Percentiles rank a stretch among this genome's conserved stretches.
Evolutionary conservation across 345 rosid species (phyloP).

Genomic region (Schrenkiella parvula): DNA sequence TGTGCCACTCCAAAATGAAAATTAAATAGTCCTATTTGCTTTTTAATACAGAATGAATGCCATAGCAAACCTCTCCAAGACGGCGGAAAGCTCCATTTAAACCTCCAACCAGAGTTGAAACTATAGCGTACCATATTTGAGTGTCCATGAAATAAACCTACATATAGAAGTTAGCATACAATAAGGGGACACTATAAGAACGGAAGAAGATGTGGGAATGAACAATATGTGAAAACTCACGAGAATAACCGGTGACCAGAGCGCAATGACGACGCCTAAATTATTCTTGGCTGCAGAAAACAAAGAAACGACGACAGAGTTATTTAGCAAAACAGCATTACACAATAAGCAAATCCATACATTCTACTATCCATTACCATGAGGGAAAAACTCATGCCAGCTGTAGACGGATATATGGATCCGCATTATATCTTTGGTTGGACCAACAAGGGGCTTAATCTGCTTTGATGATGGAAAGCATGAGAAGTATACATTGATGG

Average conservation of each 20-base stretch:
- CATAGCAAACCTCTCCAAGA: conserved; percentile 49
- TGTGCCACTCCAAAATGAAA: background rate
- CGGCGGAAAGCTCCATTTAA: conserved; percentile 56
- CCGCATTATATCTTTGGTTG: conserved; percentile 55
- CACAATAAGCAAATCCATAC: background rate
- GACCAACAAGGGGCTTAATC: conserved; percentile 61
- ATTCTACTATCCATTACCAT: conserved; percentile 35
- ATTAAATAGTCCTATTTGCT: background rate
- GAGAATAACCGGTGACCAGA: conserved; percentile 54
- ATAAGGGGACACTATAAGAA: conserved; percentile 11
- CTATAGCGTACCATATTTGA: conserved; percentile 61
- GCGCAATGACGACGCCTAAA: conserved; percentile 47
- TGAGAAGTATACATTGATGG: background rate
- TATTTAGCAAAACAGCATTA: background rate
- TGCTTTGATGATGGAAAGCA: conserved; percentile 22
- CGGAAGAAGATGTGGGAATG: conserved; percentile 6
- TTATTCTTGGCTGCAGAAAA: conserved; percentile 45
- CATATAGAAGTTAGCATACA: background rate
- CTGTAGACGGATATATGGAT: conserved; percentile 33
- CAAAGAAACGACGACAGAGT: background rate
- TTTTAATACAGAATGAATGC: background rate
- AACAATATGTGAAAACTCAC: conserved; percentile 44
- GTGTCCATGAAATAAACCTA: conserved; percentile 64
- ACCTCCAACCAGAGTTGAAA: conserved; percentile 54
- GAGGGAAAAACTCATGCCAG: conserved; percentile 71